Percentiles rank a stretch among this genome's conserved stretches.
phyloP scores from a whole-genome alignment of 2,329 filamentous ascomycete genomes.

The Ophiocordyceps australis region DNA sequence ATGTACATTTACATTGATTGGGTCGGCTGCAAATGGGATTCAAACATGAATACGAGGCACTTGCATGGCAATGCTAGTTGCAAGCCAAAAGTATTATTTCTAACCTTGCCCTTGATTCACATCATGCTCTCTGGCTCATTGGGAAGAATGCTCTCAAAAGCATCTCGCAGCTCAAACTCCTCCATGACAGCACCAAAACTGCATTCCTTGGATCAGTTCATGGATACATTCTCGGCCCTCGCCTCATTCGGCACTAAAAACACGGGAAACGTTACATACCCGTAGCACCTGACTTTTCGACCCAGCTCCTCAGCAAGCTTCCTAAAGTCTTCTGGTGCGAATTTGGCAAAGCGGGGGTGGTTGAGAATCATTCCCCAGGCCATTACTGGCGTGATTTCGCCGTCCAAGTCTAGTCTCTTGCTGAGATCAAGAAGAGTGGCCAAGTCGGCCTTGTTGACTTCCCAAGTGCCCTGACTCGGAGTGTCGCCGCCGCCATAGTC shows the following conservation, averaged over 20 bases:
- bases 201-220: conserved; percentile 1
- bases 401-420: conserved; percentile 63
- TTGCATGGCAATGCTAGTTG: too few relatives aligned
- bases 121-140: conserved; percentile 4
- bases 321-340: conserved; percentile 52
- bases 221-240: too few relatives aligned
- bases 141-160: conserved; percentile 43
- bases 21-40: too few relatives aligned
- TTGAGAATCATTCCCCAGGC: conserved; percentile 70
- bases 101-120: too few relatives aligned
- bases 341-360: conserved; percentile 48
- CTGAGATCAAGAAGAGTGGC: conserved; percentile 72
- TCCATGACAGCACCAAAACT: conserved; percentile 48
- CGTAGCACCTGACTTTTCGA: conserved; percentile 79
- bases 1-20: too few relatives aligned
- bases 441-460: conserved; percentile 59
- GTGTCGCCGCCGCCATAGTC: conserved; percentile 7
- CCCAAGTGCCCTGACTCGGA: conserved; percentile 56
- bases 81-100: too few relatives aligned
- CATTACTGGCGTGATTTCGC: conserved; percentile 90
- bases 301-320: conserved; percentile 55
- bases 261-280: conserved; percentile 34
- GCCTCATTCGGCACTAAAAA: too few relatives aligned
- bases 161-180: conserved; percentile 57
- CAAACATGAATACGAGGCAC: too few relatives aligned